These are phyloP conservation scores for Plasmodium vivax DNA, from an alignment of 169 alveolate genomes.

Conservation along the genomic window DNA sequence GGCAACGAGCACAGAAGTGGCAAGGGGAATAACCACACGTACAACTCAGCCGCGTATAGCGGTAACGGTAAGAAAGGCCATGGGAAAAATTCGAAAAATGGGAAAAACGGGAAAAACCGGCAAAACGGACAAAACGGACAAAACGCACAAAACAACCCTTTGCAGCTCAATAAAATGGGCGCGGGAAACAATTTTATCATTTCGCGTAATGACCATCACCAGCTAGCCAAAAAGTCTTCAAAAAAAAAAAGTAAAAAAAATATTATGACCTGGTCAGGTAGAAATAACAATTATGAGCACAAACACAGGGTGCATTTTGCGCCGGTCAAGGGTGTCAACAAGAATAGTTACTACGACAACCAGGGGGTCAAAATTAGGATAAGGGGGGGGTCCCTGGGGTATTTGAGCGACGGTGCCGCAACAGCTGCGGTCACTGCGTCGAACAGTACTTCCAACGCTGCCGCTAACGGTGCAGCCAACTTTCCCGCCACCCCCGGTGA, in stretches of 20 bases:
- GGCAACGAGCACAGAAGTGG: background rate
- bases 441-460: background rate
- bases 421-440: background rate
- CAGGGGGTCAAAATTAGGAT: background rate
- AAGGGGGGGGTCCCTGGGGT: background rate
- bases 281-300: slow-evolving; percentile 26
- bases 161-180: slow-evolving; percentile 4
- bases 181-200: background rate
- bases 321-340: background rate
- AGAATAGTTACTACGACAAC: slow-evolving; percentile 20
- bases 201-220: slow-evolving; percentile 4
- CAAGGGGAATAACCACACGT: background rate
- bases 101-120: too few relatives aligned
- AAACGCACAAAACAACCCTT: background rate
- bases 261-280: slow-evolving; percentile 59
- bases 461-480: too few relatives aligned
- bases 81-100: slow-evolving; percentile 11
- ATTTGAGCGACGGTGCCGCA: background rate
- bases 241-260: slow-evolving; percentile 30
- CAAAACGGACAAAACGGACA: too few relatives aligned
- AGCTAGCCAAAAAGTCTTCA: slow-evolving; percentile 29
- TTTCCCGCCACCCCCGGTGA: too few relatives aligned
- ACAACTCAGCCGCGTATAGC: background rate
- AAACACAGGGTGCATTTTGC: slow-evolving; percentile 27
- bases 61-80: background rate